Percentiles rank a stretch among this genome's conserved stretches.
Evolutionary conservation across 1,284 basidiomycete species (phyloP).

Genomic region (Lignosus rhinocerotis): DNA sequence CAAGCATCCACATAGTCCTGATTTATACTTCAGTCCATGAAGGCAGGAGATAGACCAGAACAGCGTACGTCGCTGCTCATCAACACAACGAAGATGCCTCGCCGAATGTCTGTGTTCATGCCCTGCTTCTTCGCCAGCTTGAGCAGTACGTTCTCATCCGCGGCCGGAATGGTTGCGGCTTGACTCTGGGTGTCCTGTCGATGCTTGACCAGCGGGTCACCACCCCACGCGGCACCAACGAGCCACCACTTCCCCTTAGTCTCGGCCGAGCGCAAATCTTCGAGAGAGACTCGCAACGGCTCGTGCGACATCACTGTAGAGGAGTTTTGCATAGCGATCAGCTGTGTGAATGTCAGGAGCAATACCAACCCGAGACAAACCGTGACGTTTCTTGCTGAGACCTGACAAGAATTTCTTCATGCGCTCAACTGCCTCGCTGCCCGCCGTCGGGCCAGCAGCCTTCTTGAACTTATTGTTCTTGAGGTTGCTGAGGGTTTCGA

Average conservation of each 20-base stretch:
- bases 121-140: slow-evolving; percentile 90
- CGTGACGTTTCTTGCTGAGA: slow-evolving; percentile 75
- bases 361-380: slow-evolving; percentile 39
- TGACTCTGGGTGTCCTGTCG: slow-evolving; percentile 33
- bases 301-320: slow-evolving; percentile 78
- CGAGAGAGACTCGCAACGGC: slow-evolving; percentile 78
- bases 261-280: slow-evolving; percentile 85
- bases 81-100: slow-evolving; percentile 89
- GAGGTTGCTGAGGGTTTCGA: slow-evolving; percentile 86
- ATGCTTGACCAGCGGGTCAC: slow-evolving; percentile 82
- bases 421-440: slow-evolving; percentile 73
- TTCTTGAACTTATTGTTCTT: slow-evolving; percentile 89
- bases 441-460: slow-evolving; percentile 54
- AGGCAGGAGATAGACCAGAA: background rate
- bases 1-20: slow-evolving; percentile 95
- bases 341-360: background rate
- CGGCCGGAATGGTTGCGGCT: slow-evolving; percentile 11
- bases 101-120: slow-evolving; percentile 97
- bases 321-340: background rate
- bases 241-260: slow-evolving; percentile 98
- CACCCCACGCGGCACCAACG: slow-evolving; percentile 95
- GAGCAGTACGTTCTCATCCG: slow-evolving; percentile 56
- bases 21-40: background rate
- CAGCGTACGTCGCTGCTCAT: slow-evolving; percentile 87
- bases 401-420: slow-evolving; percentile 85